Evolutionary conservation across 139 green algal species (phyloP).

Genomic region (Tetraselmis chui): DNA sequence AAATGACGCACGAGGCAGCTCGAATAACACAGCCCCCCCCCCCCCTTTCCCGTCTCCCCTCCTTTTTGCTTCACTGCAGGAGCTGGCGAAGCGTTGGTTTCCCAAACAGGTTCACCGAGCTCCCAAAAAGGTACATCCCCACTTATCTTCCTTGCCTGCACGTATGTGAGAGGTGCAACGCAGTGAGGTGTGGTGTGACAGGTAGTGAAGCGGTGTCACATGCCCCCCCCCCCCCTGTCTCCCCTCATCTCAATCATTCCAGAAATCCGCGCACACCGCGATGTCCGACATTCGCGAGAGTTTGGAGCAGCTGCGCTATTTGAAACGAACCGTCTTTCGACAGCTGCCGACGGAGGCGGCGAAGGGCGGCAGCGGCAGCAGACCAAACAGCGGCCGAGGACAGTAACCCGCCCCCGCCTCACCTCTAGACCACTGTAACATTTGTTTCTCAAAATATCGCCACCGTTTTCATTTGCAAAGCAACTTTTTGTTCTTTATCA

Average conservation of each 20-base stretch:
- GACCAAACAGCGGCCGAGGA: too few relatives aligned
- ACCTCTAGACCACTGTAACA: too few relatives aligned
- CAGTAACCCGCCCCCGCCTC: too few relatives aligned
- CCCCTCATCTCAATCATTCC: conserved; percentile 7
- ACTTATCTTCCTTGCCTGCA: not conserved
- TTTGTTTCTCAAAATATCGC: too few relatives aligned
- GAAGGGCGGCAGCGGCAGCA: too few relatives aligned
- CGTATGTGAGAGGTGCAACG: not conserved
- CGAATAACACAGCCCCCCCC: not conserved
- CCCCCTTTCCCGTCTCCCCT: not conserved
- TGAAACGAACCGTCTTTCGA: conserved; percentile 68
- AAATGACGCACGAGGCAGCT: not conserved
- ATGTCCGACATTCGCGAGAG: conserved; percentile 83
- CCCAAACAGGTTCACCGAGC: conserved; percentile 34
- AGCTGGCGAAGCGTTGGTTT: conserved; percentile 37
- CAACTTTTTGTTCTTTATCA: too few relatives aligned
- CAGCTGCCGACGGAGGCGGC: too few relatives aligned
- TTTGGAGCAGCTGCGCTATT: conserved; percentile 80
- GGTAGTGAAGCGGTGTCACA: not conserved
- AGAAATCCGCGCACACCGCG: conserved; percentile 63
- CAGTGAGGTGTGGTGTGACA: not conserved
- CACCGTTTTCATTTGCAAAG: too few relatives aligned
- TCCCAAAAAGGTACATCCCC: conserved; percentile 48
- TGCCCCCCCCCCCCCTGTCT: not conserved
- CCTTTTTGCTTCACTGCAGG: not conserved